Evolutionary conservation across 495 filamentous ascomycete genomes (phyloP).

Genomic region (Astrocystis sublimbata): DNA sequence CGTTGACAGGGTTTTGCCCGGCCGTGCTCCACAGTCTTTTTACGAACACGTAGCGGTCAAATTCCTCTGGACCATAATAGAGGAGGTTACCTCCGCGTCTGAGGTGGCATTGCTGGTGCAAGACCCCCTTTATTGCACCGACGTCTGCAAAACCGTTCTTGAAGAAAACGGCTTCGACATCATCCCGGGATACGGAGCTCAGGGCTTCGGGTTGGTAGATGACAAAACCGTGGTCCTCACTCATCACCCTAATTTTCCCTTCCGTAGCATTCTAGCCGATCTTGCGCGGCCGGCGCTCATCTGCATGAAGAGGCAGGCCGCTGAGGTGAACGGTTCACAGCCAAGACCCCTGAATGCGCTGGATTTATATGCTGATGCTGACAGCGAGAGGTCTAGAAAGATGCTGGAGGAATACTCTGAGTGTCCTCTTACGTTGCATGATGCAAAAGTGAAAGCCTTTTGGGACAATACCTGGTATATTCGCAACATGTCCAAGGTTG

Average conservation of each 20-base stretch:
- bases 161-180: conserved; percentile 39
- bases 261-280: conserved; percentile 40
- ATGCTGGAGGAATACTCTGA: neutral
- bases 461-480: conserved; percentile 3
- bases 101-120: conserved; percentile 28
- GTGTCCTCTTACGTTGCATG: neutral
- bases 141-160: conserved; percentile 35
- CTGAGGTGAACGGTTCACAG: neutral
- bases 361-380: neutral
- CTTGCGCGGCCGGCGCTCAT: conserved; percentile 35
- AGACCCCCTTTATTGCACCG: conserved; percentile 39
- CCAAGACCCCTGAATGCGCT: neutral
- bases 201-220: conserved; percentile 44
- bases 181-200: conserved; percentile 40
- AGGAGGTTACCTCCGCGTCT: conserved; percentile 26
- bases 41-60: conserved; percentile 16
- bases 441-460: neutral
- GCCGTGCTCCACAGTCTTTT: neutral
- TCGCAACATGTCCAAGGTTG: too few relatives aligned
- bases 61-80: conserved; percentile 7
- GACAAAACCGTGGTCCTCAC: conserved; percentile 39
- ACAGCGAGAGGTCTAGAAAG: neutral
- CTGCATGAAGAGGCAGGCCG: neutral
- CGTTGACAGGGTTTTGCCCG: neutral
- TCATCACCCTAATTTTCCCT: conserved; percentile 33